These are phyloP conservation scores for Excoecaria cochinchinensis DNA, from an alignment of 345 rosid genomes.

Conservation along the genomic window DNA sequence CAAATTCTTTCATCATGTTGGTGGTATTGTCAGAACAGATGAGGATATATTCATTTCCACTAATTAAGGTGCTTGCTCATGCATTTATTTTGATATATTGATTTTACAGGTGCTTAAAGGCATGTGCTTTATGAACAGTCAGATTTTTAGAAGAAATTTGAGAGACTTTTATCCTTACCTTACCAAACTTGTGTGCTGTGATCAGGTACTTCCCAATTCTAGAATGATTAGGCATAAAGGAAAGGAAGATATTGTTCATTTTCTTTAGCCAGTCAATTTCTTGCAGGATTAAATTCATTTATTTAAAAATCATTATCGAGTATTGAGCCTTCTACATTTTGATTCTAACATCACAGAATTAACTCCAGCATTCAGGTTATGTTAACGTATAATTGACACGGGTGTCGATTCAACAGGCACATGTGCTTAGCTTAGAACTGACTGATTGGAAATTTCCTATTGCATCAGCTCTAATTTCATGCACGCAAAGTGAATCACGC, in stretches of 20 bases:
- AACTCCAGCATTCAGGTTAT: too few relatives aligned
- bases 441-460: not conserved
- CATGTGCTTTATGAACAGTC: slow-evolving; percentile 87
- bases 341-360: not conserved
- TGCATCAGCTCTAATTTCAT: not conserved
- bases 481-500: not conserved
- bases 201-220: slow-evolving; percentile 58
- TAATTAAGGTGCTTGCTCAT: not conserved
- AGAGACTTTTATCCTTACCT: slow-evolving; percentile 91
- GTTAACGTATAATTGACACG: not conserved
- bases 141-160: slow-evolving; percentile 79
- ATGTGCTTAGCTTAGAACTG: not conserved
- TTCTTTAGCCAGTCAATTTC: not conserved
- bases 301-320: too few relatives aligned
- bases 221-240: not conserved
- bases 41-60: not conserved
- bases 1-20: not conserved
- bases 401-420: not conserved
- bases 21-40: not conserved
- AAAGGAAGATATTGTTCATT: not conserved
- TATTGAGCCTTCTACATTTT: not conserved
- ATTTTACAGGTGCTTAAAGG: slow-evolving; percentile 76
- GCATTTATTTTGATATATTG: not conserved
- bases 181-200: slow-evolving; percentile 86
- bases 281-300: not conserved